Evolutionary conservation across 768 basidiomycete species (phyloP).

Genomic region (Mycena sanguinolenta): DNA sequence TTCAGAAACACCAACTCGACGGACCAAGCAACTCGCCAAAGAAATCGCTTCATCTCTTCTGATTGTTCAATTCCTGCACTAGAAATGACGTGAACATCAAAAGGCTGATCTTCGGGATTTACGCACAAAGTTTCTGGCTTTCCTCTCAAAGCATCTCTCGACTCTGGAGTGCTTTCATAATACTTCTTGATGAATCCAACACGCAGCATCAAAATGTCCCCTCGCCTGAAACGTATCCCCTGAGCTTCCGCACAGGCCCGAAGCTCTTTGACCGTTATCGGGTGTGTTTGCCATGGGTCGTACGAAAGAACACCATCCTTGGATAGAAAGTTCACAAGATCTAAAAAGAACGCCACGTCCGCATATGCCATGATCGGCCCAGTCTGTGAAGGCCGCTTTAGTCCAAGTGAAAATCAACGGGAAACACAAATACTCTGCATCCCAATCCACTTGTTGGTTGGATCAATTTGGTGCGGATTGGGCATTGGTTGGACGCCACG

Average conservation of each 20-base stretch:
- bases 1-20: not conserved
- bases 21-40: slow-evolving; percentile 61
- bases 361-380: slow-evolving; percentile 79
- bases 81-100: not conserved
- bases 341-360: slow-evolving; percentile 77
- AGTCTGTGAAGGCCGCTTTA: slow-evolving; percentile 57
- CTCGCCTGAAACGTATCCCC: slow-evolving; percentile 69
- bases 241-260: slow-evolving; percentile 71
- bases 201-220: slow-evolving; percentile 72
- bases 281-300: slow-evolving; percentile 73
- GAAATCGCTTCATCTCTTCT: slow-evolving; percentile 78
- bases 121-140: slow-evolving; percentile 68
- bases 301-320: slow-evolving; percentile 62
- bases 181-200: slow-evolving; percentile 76
- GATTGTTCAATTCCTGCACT: slow-evolving; percentile 73
- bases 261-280: slow-evolving; percentile 67
- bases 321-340: slow-evolving; percentile 68
- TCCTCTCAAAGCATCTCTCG: slow-evolving; percentile 56
- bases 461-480: slow-evolving; percentile 64
- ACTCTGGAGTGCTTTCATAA: slow-evolving; percentile 55
- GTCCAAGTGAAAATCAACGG: not conserved
- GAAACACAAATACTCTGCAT: slow-evolving; percentile 68
- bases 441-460: slow-evolving; percentile 63
- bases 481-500: slow-evolving; percentile 60
- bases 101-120: slow-evolving; percentile 9